Evolutionary conservation across 352 stramenopile species (phyloP).

Genomic region (Globisporangium mamillatum): DNA sequence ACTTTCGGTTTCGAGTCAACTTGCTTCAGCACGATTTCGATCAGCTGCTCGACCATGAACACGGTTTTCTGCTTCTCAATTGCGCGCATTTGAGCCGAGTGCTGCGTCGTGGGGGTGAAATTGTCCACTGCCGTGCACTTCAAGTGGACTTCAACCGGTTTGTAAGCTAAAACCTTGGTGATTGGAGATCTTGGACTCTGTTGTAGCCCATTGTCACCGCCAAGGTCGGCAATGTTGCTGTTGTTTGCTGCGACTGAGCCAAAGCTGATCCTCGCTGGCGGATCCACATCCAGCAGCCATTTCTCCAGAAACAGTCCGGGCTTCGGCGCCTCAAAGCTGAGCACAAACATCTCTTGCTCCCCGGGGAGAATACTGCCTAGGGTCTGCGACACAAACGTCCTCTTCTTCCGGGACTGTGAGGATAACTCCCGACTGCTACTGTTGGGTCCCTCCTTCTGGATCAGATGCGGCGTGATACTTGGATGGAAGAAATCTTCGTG

Average conservation of each 20-base stretch:
- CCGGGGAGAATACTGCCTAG: slow-evolving; percentile 52
- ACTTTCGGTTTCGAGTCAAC: slow-evolving; percentile 32
- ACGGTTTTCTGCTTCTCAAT: slow-evolving; percentile 25
- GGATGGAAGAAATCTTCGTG: slow-evolving; percentile 28
- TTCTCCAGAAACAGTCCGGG: slow-evolving; percentile 64
- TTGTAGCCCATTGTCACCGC: neutral
- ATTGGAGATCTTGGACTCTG: neutral
- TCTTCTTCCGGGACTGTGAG: slow-evolving; percentile 7
- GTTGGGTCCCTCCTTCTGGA: neutral
- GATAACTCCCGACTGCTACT: slow-evolving; percentile 18
- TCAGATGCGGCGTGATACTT: slow-evolving; percentile 27
- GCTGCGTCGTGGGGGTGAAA: slow-evolving; percentile 36
- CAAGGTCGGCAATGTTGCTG: neutral
- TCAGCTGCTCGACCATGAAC: slow-evolving; percentile 54
- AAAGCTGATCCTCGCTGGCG: slow-evolving; percentile 22
- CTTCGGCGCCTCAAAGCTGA: slow-evolving; percentile 50
- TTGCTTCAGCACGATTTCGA: slow-evolving; percentile 47
- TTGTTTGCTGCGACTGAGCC: neutral
- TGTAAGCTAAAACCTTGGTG: neutral
- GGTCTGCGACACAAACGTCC: slow-evolving; percentile 42
- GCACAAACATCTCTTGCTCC: slow-evolving; percentile 48
- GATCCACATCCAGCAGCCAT: slow-evolving; percentile 66
- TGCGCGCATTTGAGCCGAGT: slow-evolving; percentile 10
- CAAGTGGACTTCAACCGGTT: slow-evolving; percentile 34
- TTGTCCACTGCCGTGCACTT: slow-evolving; percentile 64